A percentile compares a stretch with the other conserved stretches of the same genome.
Evolutionary conservation across 1,284 basidiomycete genomes (phyloP).

Genomic region (Ceratobasidium sp.): DNA sequence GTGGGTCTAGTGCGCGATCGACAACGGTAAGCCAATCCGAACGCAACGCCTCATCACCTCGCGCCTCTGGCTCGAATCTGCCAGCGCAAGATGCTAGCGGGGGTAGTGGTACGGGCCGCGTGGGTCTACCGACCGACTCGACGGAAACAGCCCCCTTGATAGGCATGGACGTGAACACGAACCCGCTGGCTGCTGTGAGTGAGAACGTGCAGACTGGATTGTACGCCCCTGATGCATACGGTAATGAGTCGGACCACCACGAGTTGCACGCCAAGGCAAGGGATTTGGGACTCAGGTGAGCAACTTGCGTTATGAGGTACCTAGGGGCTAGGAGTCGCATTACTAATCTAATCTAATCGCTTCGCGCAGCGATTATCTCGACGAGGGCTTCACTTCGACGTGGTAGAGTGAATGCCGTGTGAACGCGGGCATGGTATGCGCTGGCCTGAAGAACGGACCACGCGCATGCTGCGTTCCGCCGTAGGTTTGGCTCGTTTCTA

Average conservation of each 20-base stretch:
- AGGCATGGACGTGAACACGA: slow-evolving; percentile 7
- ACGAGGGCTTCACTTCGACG: slow-evolving; percentile 34
- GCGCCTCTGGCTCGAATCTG: too few relatives aligned
- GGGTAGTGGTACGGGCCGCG: background rate
- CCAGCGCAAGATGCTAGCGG: too few relatives aligned
- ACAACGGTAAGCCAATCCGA: too few relatives aligned
- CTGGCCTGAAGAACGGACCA: background rate
- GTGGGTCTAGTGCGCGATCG: too few relatives aligned
- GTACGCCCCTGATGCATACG: background rate
- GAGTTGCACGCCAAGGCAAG: slow-evolving; percentile 33
- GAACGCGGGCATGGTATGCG: background rate
- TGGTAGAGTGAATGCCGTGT: slow-evolving; percentile 20
- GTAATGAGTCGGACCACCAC: slow-evolving; percentile 27
- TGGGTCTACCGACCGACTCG: background rate
- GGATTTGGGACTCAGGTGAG: slow-evolving; percentile 39
- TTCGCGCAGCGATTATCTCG: slow-evolving; percentile 36
- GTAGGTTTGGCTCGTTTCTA: background rate
- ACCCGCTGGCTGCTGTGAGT: slow-evolving; percentile 12
- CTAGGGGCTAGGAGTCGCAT: too few relatives aligned
- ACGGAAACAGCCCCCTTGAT: background rate
- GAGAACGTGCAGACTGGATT: background rate
- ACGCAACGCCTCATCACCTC: too few relatives aligned
- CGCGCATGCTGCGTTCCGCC: slow-evolving; percentile 1
- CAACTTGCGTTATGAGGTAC: background rate
- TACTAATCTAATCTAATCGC: background rate